phyloP scores from a whole-genome alignment of 176 grass and related monocot species.

The Carex scoparia region DNA sequence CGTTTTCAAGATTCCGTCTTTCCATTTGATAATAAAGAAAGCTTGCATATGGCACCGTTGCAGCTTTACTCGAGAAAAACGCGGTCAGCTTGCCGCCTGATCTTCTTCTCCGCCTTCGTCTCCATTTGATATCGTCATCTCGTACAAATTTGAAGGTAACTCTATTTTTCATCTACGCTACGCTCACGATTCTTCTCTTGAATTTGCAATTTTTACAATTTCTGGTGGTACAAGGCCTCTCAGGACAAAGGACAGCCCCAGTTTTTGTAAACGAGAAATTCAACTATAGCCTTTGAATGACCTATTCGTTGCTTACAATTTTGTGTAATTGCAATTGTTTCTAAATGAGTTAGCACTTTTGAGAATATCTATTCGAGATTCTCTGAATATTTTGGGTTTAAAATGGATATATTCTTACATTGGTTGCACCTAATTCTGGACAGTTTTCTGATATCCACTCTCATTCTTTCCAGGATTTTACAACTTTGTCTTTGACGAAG shows the following conservation, averaged over 20 bases:
- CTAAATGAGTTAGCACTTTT: not conserved
- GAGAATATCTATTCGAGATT: not conserved
- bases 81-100: not conserved
- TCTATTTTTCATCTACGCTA: not conserved
- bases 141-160: conserved; percentile 7
- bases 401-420: not conserved
- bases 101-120: conserved; percentile 5
- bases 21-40: not conserved
- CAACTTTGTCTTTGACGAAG: not conserved
- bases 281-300: not conserved
- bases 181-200: not conserved
- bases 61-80: not conserved
- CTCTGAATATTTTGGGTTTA: not conserved
- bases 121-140: not conserved
- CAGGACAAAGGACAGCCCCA: too few species aligned
- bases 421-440: not conserved
- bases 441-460: not conserved
- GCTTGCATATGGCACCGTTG: not conserved
- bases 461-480: not conserved
- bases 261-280: not conserved
- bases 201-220: not conserved
- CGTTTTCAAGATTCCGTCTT: conserved; percentile 14
- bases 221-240: not conserved
- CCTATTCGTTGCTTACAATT: not conserved
- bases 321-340: not conserved